Evolutionary conservation across 1,139 yeast genomes (phyloP).

Genomic region (Schizosaccharomyces versatilis): DNA sequence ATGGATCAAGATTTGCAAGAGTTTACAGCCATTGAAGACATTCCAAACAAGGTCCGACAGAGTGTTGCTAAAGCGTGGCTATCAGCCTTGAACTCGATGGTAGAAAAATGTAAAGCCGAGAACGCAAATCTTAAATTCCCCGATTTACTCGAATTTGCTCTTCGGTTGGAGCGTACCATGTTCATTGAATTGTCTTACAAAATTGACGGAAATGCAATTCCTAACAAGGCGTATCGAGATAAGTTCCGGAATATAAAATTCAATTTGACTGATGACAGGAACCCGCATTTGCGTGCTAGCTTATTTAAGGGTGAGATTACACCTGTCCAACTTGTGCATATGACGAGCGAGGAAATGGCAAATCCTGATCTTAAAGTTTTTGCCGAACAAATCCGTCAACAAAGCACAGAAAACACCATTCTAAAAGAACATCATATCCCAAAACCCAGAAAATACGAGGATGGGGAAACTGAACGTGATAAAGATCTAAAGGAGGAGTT

Average conservation of each 20-base stretch:
- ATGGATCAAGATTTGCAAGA: not conserved
- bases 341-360: slow-evolving; percentile 42
- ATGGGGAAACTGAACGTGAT: not conserved
- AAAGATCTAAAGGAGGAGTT: not conserved
- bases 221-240: slow-evolving; percentile 24
- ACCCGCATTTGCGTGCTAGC: slow-evolving; percentile 26
- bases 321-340: slow-evolving; percentile 30
- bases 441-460: not conserved
- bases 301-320: slow-evolving; percentile 29
- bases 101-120: not conserved
- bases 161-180: not conserved
- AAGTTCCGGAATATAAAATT: slow-evolving; percentile 32
- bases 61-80: slow-evolving; percentile 1
- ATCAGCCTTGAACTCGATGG: not conserved
- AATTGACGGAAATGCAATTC: not conserved
- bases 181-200: not conserved
- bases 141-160: not conserved
- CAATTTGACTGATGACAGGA: slow-evolving; percentile 33
- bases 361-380: slow-evolving; percentile 51
- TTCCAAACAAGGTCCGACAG: not conserved
- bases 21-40: not conserved
- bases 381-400: slow-evolving; percentile 51
- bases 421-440: slow-evolving; percentile 23
- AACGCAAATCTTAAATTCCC: not conserved
- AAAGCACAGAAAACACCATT: slow-evolving; percentile 42